Evolutionary conservation across 1,139 yeast species (phyloP).

Genomic region (Diutina neorugosa): DNA sequence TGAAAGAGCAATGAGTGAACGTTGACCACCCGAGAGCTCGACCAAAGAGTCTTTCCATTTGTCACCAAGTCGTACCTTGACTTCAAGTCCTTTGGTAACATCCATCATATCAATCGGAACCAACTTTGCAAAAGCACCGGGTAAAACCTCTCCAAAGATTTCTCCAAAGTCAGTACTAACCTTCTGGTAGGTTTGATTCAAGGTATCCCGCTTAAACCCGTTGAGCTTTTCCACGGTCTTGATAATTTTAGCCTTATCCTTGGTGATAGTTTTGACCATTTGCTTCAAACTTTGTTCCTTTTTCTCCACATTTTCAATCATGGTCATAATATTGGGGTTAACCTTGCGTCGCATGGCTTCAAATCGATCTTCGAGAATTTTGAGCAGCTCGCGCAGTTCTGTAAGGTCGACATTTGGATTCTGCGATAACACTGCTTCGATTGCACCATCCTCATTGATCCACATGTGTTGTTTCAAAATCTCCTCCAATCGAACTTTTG

Average conservation of each 20-base stretch:
- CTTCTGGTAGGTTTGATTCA: slow-evolving; percentile 73
- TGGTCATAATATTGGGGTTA: slow-evolving; percentile 79
- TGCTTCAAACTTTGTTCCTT: slow-evolving; percentile 67
- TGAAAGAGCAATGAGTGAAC: slow-evolving; percentile 86
- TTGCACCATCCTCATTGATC: slow-evolving; percentile 55
- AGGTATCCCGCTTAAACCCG: slow-evolving; percentile 74
- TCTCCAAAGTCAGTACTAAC: slow-evolving; percentile 88
- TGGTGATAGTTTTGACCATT: slow-evolving; percentile 81
- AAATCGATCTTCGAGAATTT: slow-evolving; percentile 47
- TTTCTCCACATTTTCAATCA: slow-evolving; percentile 90
- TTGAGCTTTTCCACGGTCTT: slow-evolving; percentile 80
- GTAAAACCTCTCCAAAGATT: slow-evolving; percentile 78
- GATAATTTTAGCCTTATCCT: slow-evolving; percentile 82
- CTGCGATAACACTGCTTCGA: slow-evolving; percentile 40
- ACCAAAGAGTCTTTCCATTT: slow-evolving; percentile 96
- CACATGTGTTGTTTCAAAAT: slow-evolving; percentile 54
- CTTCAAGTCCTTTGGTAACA: slow-evolving; percentile 85
- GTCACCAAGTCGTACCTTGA: slow-evolving; percentile 78
- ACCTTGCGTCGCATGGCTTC: slow-evolving; percentile 76
- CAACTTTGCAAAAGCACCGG: slow-evolving; percentile 83
- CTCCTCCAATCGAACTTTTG: slow-evolving; percentile 32
- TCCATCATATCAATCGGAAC: slow-evolving; percentile 72
- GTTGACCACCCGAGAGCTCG: slow-evolving; percentile 94
- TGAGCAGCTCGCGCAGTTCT: slow-evolving; percentile 48
- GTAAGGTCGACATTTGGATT: slow-evolving; percentile 53